A percentile compares a stretch with the other conserved stretches of the same genome.
phyloP scores from a whole-genome alignment of 345 rosid species.

The Eucalyptus erythrocorys region DNA sequence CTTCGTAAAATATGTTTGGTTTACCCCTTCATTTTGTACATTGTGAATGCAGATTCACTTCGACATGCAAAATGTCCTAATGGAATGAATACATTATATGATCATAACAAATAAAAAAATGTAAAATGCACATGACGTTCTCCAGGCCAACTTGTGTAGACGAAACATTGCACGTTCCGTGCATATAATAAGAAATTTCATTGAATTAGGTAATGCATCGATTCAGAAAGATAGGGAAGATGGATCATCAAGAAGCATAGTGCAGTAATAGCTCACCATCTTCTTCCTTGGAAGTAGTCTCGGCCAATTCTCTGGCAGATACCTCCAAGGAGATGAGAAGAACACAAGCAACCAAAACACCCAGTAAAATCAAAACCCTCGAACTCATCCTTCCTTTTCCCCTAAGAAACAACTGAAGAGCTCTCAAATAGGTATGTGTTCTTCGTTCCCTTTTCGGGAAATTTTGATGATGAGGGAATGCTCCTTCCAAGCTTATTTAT shows the following conservation, averaged over 20 bases:
- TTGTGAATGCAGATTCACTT: not conserved
- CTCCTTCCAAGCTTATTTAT: not conserved
- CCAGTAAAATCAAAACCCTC: not conserved
- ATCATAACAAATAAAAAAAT: not conserved
- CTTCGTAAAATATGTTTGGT: not conserved
- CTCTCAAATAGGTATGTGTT: not conserved
- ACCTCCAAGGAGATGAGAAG: slow-evolving; percentile 10
- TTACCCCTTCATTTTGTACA: not conserved
- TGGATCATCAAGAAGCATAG: not conserved
- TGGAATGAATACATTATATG: not conserved
- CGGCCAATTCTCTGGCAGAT: slow-evolving; percentile 9
- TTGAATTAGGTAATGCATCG: not conserved
- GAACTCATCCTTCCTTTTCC: not conserved
- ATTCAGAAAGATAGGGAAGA: not conserved
- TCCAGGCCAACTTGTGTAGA: not conserved
- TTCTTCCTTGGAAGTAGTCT: not conserved
- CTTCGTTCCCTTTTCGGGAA: not conserved
- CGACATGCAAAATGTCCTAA: not conserved
- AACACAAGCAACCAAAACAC: not conserved
- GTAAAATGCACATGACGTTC: not conserved
- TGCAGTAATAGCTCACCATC: not conserved
- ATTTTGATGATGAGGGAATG: not conserved
- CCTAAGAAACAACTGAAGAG: not conserved
- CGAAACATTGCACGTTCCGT: not conserved
- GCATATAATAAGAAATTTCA: not conserved